Evolutionary conservation across 2,329 filamentous ascomycete species (phyloP).

Genomic region (Aspergillus tubingensis): DNA sequence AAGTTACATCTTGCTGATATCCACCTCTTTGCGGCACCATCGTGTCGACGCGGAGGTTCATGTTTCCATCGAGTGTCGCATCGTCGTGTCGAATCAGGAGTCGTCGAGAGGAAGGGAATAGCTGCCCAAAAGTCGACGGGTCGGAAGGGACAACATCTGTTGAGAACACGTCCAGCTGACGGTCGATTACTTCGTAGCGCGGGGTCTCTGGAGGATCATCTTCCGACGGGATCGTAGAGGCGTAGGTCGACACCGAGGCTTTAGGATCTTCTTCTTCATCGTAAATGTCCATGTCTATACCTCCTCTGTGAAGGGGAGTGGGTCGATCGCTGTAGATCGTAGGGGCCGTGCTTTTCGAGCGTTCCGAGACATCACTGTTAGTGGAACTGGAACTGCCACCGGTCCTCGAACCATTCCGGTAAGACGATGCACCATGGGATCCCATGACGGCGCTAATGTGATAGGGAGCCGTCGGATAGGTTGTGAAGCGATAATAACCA

Average conservation of each 20-base stretch:
- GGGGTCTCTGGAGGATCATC: conserved; percentile 56
- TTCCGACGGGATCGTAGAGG: conserved; percentile 68
- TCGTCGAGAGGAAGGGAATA: conserved; percentile 83
- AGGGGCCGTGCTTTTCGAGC: conserved; percentile 43
- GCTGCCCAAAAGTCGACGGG: conserved; percentile 75
- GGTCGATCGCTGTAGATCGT: conserved; percentile 40
- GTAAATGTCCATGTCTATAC: conserved; percentile 18
- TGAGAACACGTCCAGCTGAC: conserved; percentile 61
- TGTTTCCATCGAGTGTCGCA: conserved; percentile 86
- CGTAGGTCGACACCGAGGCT: conserved; percentile 75
- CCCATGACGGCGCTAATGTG: conserved; percentile 28
- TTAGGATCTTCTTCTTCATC: conserved; percentile 37
- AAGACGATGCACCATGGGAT: conserved; percentile 28
- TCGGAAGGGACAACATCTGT: conserved; percentile 73
- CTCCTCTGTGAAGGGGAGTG: conserved; percentile 27
- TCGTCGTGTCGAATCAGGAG: conserved; percentile 88
- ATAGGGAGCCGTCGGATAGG: neutral
- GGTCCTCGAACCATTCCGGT: conserved; percentile 26
- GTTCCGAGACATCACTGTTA: conserved; percentile 39
- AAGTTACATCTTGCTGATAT: conserved; percentile 65
- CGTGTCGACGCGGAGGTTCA: conserved; percentile 91
- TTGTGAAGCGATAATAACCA: conserved; percentile 2
- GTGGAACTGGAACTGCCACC: conserved; percentile 41
- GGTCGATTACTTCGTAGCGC: conserved; percentile 52
- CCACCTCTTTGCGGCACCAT: conserved; percentile 61